Percentiles rank a stretch among this genome's conserved stretches.
These are phyloP conservation scores for Hyphodiscus hymeniophilus DNA, from an alignment of 495 filamentous ascomycete genomes.

Conservation along the genomic window DNA sequence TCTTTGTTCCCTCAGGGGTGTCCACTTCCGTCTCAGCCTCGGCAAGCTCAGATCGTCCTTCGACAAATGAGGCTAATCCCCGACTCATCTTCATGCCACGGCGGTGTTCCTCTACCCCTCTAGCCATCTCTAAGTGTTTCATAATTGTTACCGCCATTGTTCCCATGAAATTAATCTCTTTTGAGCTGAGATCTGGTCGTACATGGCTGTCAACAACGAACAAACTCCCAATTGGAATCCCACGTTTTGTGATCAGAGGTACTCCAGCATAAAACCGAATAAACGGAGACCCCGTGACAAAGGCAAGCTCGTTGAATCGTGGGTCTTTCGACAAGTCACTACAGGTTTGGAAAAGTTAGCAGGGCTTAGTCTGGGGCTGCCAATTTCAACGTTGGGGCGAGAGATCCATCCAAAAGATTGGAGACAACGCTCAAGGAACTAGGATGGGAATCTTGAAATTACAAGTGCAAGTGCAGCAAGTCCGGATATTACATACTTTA, in stretches of 20 bases:
- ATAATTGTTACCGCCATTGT: constrained; percentile 49
- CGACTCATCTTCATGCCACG: constrained; percentile 51
- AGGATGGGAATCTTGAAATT: no score
- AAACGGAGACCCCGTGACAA: constrained; percentile 34
- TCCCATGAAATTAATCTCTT: constrained; percentile 34
- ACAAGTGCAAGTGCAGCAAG: no score
- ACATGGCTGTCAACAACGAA: constrained; percentile 56
- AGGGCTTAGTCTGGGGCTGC: no score
- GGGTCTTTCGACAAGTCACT: constrained; percentile 41
- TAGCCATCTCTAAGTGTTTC: constrained; percentile 51
- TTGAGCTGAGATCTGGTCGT: constrained; percentile 29
- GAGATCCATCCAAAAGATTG: no score
- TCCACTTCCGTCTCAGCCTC: constrained; percentile 14
- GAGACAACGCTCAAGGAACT: no score
- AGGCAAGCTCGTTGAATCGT: constrained; percentile 35
- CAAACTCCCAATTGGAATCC: constrained; percentile 63
- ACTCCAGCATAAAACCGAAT: constrained; percentile 56
- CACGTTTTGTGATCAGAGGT: constrained; percentile 56
- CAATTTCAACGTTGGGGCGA: no score
- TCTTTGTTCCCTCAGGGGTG: constrained; percentile 13
- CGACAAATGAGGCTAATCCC: constrained; percentile 57
- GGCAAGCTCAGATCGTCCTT: constrained; percentile 30
- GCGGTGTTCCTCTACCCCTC: constrained; percentile 48
- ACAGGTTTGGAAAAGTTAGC: constrained; percentile 1
- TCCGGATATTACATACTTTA: not conserved